Conservation (phyloP, 805 yeast genomes). For the Starmerella stellata region DNA sequence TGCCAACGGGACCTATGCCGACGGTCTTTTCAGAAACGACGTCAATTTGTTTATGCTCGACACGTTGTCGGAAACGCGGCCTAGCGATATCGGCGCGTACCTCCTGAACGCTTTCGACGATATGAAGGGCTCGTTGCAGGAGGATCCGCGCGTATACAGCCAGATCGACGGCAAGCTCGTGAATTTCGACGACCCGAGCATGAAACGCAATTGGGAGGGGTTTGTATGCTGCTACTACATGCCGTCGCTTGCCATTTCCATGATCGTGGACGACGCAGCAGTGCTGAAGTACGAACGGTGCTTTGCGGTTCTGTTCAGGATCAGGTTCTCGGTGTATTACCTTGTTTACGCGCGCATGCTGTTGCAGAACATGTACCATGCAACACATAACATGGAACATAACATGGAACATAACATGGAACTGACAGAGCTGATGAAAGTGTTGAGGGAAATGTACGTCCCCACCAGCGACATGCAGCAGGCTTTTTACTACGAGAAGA, state of each 20-base stretch:
- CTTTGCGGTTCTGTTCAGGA: slow-evolving; percentile 71
- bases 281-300: slow-evolving; percentile 46
- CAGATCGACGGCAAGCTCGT: not conserved
- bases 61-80: slow-evolving; percentile 1
- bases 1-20: slow-evolving; percentile 69
- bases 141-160: not conserved
- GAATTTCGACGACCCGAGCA: not conserved
- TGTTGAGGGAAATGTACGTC: not conserved
- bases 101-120: not conserved
- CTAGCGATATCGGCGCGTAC: not conserved
- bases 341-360: slow-evolving; percentile 20
- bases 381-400: too few species aligned
- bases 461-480: slow-evolving; percentile 20
- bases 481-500: slow-evolving; percentile 24
- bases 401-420: not conserved
- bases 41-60: slow-evolving; percentile 4
- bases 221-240: slow-evolving; percentile 31
- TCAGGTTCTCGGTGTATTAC: slow-evolving; percentile 42
- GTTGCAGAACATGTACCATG: not conserved
- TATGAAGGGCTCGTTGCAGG: not conserved
- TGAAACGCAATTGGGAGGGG: slow-evolving; percentile 10
- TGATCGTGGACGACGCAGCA: slow-evolving; percentile 34
- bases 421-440: not conserved
- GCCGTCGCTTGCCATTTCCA: slow-evolving; percentile 31
- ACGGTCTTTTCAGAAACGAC: slow-evolving; percentile 31